Conservation (phyloP, 495 filamentous ascomycete genomes). For the Chaetomidium leptoderma region DNA sequence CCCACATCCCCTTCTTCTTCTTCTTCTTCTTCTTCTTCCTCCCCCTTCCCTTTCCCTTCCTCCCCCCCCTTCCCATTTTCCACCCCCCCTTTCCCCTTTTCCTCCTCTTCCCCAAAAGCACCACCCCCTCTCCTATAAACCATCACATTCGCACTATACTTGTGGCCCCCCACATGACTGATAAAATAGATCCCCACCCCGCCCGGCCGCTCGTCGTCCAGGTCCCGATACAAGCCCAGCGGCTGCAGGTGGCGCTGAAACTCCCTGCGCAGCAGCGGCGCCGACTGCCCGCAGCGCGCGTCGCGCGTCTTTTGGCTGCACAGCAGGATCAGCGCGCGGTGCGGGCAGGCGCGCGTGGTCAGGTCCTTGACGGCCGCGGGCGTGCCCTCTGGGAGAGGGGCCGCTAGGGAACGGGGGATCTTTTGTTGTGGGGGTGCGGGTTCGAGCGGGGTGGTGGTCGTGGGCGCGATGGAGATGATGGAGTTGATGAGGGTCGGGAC, state of each 20-base stretch:
- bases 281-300: conserved; percentile 89
- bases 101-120: conserved; percentile 42
- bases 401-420: conserved; percentile 46
- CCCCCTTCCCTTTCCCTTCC: conserved; percentile 23
- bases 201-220: conserved; percentile 79
- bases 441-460: conserved; percentile 66
- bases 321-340: conserved; percentile 81
- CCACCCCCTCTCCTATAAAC: conserved; percentile 70
- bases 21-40: conserved; percentile 17
- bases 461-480: conserved; percentile 68
- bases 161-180: conserved; percentile 91
- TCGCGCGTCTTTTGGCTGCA: conserved; percentile 92
- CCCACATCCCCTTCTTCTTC: conserved; percentile 46
- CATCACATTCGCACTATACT: conserved; percentile 88
- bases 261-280: conserved; percentile 79
- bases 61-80: neutral
- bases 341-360: conserved; percentile 65
- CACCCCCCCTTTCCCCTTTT: conserved; percentile 18
- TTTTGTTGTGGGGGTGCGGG: too few species aligned
- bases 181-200: conserved; percentile 96
- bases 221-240: conserved; percentile 77
- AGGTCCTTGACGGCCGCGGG: conserved; percentile 43
- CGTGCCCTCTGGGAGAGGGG: conserved; percentile 46
- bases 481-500: conserved; percentile 67
- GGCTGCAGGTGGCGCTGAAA: conserved; percentile 85